These are phyloP conservation scores for Alternaria postmessia DNA, from an alignment of 2,329 filamentous ascomycete species.

Conservation along the genomic window DNA sequence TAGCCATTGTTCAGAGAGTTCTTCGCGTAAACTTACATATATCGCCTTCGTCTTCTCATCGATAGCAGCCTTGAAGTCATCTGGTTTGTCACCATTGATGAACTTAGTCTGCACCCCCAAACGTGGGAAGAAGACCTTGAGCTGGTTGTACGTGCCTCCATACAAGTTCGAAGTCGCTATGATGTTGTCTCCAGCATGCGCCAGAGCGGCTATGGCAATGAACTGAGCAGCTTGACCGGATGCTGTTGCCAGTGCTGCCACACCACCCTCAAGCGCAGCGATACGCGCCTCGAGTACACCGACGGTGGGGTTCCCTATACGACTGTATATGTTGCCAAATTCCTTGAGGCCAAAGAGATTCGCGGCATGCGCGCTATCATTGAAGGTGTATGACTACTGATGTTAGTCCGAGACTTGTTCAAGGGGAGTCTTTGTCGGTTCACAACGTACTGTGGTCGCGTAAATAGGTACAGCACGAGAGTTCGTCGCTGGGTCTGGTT, in stretches of 20 bases:
- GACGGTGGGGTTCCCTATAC: constrained; percentile 81
- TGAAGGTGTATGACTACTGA: constrained; percentile 82
- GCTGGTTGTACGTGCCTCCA: constrained; percentile 95
- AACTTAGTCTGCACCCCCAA: constrained; percentile 90
- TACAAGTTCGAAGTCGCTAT: constrained; percentile 86
- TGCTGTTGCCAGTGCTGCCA: constrained; percentile 81
- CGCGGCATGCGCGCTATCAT: constrained; percentile 95
- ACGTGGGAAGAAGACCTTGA: constrained; percentile 90
- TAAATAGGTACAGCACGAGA: constrained; percentile 95
- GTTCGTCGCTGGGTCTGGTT: constrained; percentile 81
- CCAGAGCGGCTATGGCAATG: constrained; percentile 85
- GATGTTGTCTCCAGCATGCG: constrained; percentile 89
- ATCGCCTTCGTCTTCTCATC: constrained; percentile 94
- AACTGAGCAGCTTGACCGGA: constrained; percentile 94
- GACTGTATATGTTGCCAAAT: constrained; percentile 96
- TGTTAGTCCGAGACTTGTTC: constrained; percentile 17
- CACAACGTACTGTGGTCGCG: constrained; percentile 74
- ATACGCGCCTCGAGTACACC: constrained; percentile 97
- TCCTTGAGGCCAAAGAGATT: constrained; percentile 96
- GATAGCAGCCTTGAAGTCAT: constrained; percentile 81
- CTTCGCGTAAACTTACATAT: constrained; percentile 62
- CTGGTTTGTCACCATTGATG: constrained; percentile 78
- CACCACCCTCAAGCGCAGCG: constrained; percentile 92
- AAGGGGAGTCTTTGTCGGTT: not conserved
- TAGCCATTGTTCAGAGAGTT: not conserved